These are phyloP conservation scores for Taphrina wiesneri DNA, from an alignment of 1,139 yeast species.

Conservation along the genomic window DNA sequence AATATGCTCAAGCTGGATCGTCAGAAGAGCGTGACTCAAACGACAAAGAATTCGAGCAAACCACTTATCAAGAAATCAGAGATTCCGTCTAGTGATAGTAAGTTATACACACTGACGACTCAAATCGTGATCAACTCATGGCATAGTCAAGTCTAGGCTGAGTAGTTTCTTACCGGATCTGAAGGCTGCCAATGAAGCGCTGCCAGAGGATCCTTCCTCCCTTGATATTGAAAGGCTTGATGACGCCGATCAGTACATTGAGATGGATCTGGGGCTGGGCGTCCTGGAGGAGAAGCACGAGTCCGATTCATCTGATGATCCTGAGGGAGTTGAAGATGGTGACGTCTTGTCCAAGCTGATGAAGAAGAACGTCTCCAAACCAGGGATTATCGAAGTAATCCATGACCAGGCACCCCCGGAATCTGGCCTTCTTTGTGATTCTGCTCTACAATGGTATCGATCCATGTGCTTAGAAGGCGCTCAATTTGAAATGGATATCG, in stretches of 20 bases:
- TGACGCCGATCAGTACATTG: constrained; percentile 27
- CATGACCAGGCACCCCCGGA: not conserved
- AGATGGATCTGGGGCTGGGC: constrained; percentile 32
- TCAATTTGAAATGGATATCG: constrained; percentile 23
- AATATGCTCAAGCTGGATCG: not conserved
- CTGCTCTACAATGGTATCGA: constrained; percentile 5
- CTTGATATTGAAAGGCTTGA: constrained; percentile 19
- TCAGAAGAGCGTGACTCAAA: not conserved
- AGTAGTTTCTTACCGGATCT: constrained; percentile 20
- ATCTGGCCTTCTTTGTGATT: constrained; percentile 3
- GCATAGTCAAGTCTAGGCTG: constrained; percentile 5
- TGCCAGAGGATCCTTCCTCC: constrained; percentile 5
- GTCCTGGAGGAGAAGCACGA: constrained; percentile 29
- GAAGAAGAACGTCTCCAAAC: not conserved
- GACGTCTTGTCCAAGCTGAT: constrained; percentile 17
- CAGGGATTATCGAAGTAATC: not conserved
- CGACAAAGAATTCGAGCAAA: not conserved
- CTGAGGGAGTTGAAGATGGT: not conserved
- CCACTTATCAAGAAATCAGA: constrained; percentile 6
- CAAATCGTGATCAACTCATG: not conserved
- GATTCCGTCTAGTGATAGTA: not conserved
- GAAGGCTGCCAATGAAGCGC: constrained; percentile 32
- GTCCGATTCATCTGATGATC: not conserved
- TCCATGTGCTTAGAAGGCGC: not conserved
- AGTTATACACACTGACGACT: not conserved